Evolutionary conservation across 306 rosid genomes (phyloP), one percentile per base, ranked within the genome.

Genomic region (Neltuma alba): DNA sequence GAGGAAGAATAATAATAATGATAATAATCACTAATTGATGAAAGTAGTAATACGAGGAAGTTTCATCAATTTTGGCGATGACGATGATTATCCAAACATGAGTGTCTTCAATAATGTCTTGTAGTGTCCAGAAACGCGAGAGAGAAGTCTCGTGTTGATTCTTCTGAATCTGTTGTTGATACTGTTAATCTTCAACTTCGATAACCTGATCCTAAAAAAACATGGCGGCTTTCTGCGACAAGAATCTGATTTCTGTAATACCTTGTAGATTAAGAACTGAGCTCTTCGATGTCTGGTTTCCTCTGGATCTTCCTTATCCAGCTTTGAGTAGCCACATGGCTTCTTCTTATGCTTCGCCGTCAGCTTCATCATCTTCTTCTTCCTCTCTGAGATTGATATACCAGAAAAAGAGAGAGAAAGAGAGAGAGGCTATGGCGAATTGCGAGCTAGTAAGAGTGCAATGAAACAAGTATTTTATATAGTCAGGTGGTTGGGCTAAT

Each of bases 261-360:
- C 85, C 37, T 83, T 88, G 81, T 88, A 78, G 77, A 88, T 82
- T 75, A 90, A 78, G 78, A 90, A 88, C 87, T 86, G 92, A 7
- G 92, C 92, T 67, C 80, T 65, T 52, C 82, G 80, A 73, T 86
- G 92, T 5, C 31, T 74, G 20, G 20, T 47, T 80, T 88, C 92
- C 50, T 88, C 91, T 20, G 86, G 83, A 60, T 88, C 92, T 67
- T 88, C 94, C 81, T 86, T 85, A 9, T 85, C 85, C 37, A 90
- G 42, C 86, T 81, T 86, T 0, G 82, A 52, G 80, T 88, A 90
- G 3, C 58, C 89, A n/a, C 28, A 48, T 64, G 34, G 72, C 55
- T 72, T 85, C 45, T 57, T 76, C 21, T 33, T 34, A 16, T 28
- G 12, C 18, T 25, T 15, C 37, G 63, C 38, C 30, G 74, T 68